Percentiles rank a stretch among this genome's conserved stretches.
Conservation (phyloP, 768 basidiomycete genomes). For the Agrocybe pediades region DNA sequence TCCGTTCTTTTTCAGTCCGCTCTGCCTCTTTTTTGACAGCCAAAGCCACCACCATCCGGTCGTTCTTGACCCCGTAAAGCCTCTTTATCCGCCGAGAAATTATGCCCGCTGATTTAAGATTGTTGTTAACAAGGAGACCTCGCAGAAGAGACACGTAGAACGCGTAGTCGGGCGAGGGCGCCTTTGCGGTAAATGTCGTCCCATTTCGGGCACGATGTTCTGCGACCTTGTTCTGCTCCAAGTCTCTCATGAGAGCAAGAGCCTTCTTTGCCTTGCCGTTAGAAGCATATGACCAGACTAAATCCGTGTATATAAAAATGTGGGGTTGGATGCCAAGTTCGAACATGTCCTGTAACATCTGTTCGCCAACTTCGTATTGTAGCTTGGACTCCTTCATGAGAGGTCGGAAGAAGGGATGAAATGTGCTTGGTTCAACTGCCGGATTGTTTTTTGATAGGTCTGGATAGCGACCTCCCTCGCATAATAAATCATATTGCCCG, state of each 20-base stretch:
- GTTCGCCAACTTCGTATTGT: constrained; percentile 33
- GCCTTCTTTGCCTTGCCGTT: constrained; percentile 35
- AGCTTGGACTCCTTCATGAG: constrained; percentile 28
- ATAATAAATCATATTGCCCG: background rate
- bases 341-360: constrained; percentile 56
- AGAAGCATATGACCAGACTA: constrained; percentile 48
- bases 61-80: too few species aligned
- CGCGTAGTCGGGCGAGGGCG: constrained; percentile 20
- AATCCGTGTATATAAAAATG: constrained; percentile 49
- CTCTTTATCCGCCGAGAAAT: constrained; percentile 8
- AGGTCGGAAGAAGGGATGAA: constrained; percentile 54
- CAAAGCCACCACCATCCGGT: too few species aligned
- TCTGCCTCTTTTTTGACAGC: too few species aligned
- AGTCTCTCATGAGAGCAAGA: constrained; percentile 39
- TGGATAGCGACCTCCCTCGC: too few species aligned
- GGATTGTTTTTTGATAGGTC: too few species aligned
- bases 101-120: constrained; percentile 14
- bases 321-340: constrained; percentile 44
- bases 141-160: constrained; percentile 24
- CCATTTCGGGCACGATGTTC: background rate
- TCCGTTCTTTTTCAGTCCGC: too few species aligned
- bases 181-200: background rate
- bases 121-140: constrained; percentile 19
- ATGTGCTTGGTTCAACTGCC: constrained; percentile 36
- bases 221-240: constrained; percentile 31